Base-by-base conservation (phyloP, 106 monocot genomes). In the Narthecium ossifragum region DNA sequence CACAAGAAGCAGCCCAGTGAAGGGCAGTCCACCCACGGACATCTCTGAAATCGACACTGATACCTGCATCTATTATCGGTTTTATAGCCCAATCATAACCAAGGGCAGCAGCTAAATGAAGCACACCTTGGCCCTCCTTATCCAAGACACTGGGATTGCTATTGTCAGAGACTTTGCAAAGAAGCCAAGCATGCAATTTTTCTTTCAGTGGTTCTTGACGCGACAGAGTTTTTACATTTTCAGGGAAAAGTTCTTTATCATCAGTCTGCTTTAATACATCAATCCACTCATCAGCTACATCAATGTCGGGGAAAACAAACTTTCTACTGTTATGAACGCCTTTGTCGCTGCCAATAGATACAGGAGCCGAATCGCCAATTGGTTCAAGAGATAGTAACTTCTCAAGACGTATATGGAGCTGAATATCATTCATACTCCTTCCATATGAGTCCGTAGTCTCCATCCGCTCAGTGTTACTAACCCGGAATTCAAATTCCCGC, bases 1-100 rank as follows among this genome's bases (percentile, higher is more conserved):
- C 96, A 76, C 50, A 79, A 52, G 54, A 86, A 26, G 96, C 96
- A 12, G 90, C 90, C 96, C 96, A 98, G 55, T 98, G 96, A 67
- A 98, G 78, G 14, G 89, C 96, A 68, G 96, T 98, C 96, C 90
- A 89, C 15, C 96, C 96, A 79, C 61, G 84, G 3, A 58, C 67
- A 81, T 98, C 96, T 60, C 90, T 72, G 37, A 98, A 90, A 34
- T 89, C 87, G 20, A 89, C 80, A 58, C 63, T 90, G 18, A 98
- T 83, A 62, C 96, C 96, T 34, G 84, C 68, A 59, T 66, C 61
- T 41, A 84, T 48, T 30, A 55, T 87, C 5, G 96, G 96, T 45
- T 70, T 61, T 57, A 98, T 69, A 31, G 79, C 96, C 96, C 96
- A 98, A 70, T 90, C 75, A 76, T 84, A 87, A 20, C 83, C 96